Base-by-base conservation (phyloP, 495 filamentous ascomycete species). In the Hyaloscypha finlandica region DNA sequence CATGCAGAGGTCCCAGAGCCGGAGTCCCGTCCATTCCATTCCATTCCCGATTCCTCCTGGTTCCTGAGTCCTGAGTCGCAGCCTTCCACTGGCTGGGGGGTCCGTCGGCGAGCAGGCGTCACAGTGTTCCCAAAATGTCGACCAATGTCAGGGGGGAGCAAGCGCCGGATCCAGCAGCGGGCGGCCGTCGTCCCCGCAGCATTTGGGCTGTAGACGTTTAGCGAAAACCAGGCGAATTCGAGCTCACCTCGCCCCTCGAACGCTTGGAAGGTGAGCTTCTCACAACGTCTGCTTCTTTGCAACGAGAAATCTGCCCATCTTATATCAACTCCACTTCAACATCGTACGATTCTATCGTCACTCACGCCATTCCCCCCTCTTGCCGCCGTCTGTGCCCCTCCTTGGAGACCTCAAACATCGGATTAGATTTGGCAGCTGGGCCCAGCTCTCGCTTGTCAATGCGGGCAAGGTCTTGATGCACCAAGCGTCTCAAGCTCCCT, bases 111-210 rank as follows among this genome's bases (percentile, higher is more conserved):
- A 9, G 30, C 9, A 5, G 20, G 53, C 53, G 53, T 56, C 53
- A 29, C 53, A 56, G 6, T 29, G 53, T 4, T 30, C 53, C 22
- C 20, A 30, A 30, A 25, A 16, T 48, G 32, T 62, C 62, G 37
- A 51, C 66, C 59, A 69, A 69, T 69, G 61, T 51, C 57, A 65
- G 67, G 39, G 19, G 45, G 37, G 55, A 64, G 60, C 61, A 69
- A 69, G 67, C 67, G 67, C 67, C 67, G 67, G 61, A 60, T 3
- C 30, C 9, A 8, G 32, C 19, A n/a, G 54, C 31, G n/a, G 66
- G 59, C 65, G 64, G 20, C 55, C 55, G 56, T 54, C 62, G 51
- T 51, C 33, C 48, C 55, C 25, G 58, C 58, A 57, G 65, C 42
- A 19, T 61, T 30, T 42, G 12, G 19, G 3, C 20, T 29, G 11